Conservation (phyloP, 1,284 basidiomycete genomes). For the Sporisorium sorghi region DNA sequence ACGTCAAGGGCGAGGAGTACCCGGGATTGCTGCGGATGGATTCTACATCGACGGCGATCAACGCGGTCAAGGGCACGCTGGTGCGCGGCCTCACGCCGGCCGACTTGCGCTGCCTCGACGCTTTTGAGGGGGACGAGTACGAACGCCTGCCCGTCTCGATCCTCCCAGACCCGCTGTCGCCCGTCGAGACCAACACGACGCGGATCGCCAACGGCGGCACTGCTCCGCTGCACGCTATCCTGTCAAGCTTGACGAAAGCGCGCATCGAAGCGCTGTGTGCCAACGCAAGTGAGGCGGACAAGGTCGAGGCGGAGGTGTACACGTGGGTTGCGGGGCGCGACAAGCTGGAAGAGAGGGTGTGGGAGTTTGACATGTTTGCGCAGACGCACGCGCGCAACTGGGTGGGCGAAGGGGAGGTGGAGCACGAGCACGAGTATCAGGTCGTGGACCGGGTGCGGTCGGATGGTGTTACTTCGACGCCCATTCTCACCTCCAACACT, state of each 20-base stretch:
- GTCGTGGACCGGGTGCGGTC: slow-evolving; percentile 33
- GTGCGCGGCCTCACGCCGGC: slow-evolving; percentile 38
- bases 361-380: slow-evolving; percentile 55
- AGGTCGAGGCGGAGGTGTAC: slow-evolving; percentile 42
- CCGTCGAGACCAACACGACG: slow-evolving; percentile 21
- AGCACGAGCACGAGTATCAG: slow-evolving; percentile 50
- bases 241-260: slow-evolving; percentile 19
- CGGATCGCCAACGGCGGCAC: slow-evolving; percentile 34
- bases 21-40: slow-evolving; percentile 36
- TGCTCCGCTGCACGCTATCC: slow-evolving; percentile 35
- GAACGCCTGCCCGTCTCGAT: slow-evolving; percentile 23
- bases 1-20: slow-evolving; percentile 51
- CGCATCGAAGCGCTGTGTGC: slow-evolving; percentile 17
- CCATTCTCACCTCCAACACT: neutral
- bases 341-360: slow-evolving; percentile 28
- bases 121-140: slow-evolving; percentile 59
- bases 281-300: too few species aligned
- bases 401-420: slow-evolving; percentile 35
- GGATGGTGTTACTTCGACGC: neutral
- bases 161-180: slow-evolving; percentile 17
- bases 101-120: slow-evolving; percentile 48
- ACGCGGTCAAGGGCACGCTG: slow-evolving; percentile 49
- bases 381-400: slow-evolving; percentile 35
- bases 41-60: neutral
- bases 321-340: slow-evolving; percentile 34